Evolutionary conservation across 305 asterid species (phyloP).

Genomic region (Fraxinus dipetala): DNA sequence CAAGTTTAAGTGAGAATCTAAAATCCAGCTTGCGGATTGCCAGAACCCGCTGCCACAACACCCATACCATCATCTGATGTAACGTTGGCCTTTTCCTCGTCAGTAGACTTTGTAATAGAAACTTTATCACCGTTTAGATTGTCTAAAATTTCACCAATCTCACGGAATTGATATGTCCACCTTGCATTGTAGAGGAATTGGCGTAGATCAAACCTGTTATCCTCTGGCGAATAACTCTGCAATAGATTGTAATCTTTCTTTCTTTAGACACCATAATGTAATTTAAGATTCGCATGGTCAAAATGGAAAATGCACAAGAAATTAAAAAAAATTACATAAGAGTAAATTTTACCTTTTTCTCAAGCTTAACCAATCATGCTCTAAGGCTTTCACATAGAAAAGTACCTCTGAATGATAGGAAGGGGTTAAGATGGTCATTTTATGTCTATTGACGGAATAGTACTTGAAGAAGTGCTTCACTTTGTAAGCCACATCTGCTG

Average conservation of each 20-base stretch:
- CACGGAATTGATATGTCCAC: constrained; percentile 86
- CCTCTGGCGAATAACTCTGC: constrained; percentile 96
- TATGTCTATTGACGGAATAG: constrained; percentile 90
- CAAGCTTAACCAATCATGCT: background rate
- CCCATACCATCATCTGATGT: constrained; percentile 67
- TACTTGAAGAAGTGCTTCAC: constrained; percentile 92
- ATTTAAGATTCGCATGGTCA: background rate
- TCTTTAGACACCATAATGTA: background rate
- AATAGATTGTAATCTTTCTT: background rate
- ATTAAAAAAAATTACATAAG: background rate
- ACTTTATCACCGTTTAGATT: constrained; percentile 23
- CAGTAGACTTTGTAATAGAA: constrained; percentile 20
- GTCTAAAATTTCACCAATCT: constrained; percentile 71
- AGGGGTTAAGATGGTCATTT: constrained; percentile 91
- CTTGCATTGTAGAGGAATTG: constrained; percentile 78
- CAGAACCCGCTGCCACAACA: constrained; percentile 77
- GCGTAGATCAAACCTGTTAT: constrained; percentile 89
- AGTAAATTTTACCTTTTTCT: background rate
- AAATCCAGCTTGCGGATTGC: constrained; percentile 76
- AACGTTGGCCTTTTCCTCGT: constrained; percentile 23
- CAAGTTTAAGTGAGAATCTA: constrained; percentile 20
- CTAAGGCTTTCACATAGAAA: background rate
- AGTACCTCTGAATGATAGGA: constrained; percentile 92
- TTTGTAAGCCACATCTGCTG: constrained; percentile 75
- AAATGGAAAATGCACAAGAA: background rate